Evolutionary conservation across 768 basidiomycete species (phyloP), one percentile per base, ranked within the genome.

Genomic region (Naematelia aurantialba): DNA sequence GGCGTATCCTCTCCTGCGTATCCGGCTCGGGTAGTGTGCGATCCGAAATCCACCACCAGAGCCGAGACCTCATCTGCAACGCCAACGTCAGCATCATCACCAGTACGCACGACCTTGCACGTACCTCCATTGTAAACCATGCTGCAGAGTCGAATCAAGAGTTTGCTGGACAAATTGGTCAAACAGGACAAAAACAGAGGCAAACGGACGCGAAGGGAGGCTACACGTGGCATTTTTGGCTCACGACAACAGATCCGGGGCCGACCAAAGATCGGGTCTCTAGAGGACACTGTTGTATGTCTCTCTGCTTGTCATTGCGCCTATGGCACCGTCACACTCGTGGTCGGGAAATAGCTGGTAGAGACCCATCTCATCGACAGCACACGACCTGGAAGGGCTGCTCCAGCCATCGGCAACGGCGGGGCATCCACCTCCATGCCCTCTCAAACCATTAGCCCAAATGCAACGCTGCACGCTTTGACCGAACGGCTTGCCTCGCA

Each of bases 1-100:
- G 96, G 96, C 11, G 88, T 84, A 71, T 98, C 96, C 78, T 98
- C 94, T 47, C 96, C 96, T 11, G 96, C 94, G 77, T 98, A 96
- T 54, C 96, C 96, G 11, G 91, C 91, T 74, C 96, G 87, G 55
- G 93, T 80, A 8, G 91, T 88, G 24, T 88, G 87, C 11, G 89
- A 82, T 26, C 96, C 96, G 73, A 98, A 88, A 80, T 99, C 96
- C 34, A 99, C 80, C 22, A 98, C 96, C 53, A 98, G 81, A 27
- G 94, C 96, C 31, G 91, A 88, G n/a, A 98, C 91, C 80, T 97
- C 93, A 75, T 97, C 93, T 96, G 60, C 26, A 30, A 31, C 5
- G 45, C 59, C 52, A 67, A 54, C 31, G 45, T 44, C 25, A 12
- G 25, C 45, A 19, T 46, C 26, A 19, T 46, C 19, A 27, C 30